Base-by-base conservation (phyloP, 768 basidiomycete genomes). In the Neoboletus brunneissimus region DNA sequence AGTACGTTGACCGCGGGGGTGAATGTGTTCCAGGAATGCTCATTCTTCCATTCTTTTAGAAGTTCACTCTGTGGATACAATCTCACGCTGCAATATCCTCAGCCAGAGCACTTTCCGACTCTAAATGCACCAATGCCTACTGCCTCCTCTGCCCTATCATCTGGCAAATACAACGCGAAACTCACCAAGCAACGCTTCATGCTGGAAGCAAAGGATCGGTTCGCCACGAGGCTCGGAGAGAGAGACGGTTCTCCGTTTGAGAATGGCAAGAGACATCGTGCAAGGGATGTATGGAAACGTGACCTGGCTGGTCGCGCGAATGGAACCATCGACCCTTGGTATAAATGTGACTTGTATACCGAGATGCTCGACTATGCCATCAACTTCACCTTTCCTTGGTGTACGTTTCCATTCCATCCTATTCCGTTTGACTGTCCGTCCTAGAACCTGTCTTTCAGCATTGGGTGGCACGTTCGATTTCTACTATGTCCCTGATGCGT, bases 361-460 rank as follows among this genome's bases (percentile, higher is more conserved):
- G 82, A 85, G 72, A 79, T 85, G 70, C 61, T 87, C 31, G 87
- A 89, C 64, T 89, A 89, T 64, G 85, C 87, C 8, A 48, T 83
- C 56, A 89, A 89, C 64, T 88, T 79, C 66, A 87, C 87, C 0
- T 82, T 77, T 65, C 88, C 88, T 1, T 81, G 80, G 80, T 65
- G 75, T 81, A 67, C 27, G 77, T 56, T 25, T 49, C 29, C 22
- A 8, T 31, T 23, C 2, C 5, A 18, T 16, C 15, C 13, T 10
- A 7, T 27, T 12, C 9, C 3, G 23, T 23, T 38, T 38, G 11
- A 32, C 2, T 16, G n/a, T 34, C 44, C 18, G 43, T 31, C 2
- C 25, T 3, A 9, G 8, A 15, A 31, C 16, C 20, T 13, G 16
- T 32, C 13, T 23, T n/a, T 37, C 11, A 61, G 58, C 59, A 8